Percentiles rank a stretch among this genome's conserved stretches.
Evolutionary conservation across 768 basidiomycete species (phyloP).

Genomic region (Neoboletus brunneissimus): DNA sequence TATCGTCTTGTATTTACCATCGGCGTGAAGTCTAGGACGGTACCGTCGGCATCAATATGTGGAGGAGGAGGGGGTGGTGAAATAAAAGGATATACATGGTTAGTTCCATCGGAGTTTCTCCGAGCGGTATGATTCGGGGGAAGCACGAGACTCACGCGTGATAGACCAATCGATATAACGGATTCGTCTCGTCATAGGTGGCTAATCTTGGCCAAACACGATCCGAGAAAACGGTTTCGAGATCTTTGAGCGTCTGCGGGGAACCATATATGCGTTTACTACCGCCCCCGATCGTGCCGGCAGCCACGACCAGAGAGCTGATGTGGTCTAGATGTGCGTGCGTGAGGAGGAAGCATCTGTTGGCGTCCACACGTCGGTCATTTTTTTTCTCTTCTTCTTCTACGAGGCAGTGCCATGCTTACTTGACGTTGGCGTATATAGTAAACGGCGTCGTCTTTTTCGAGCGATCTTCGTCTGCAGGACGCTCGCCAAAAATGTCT

Average conservation of each 20-base stretch:
- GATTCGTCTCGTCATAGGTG: constrained; percentile 64
- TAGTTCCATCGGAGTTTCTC: constrained; percentile 9
- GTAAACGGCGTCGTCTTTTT: constrained; percentile 21
- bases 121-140: not conserved
- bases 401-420: not conserved
- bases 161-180: constrained; percentile 59
- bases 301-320: constrained; percentile 75
- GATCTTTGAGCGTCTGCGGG: constrained; percentile 58
- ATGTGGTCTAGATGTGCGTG: constrained; percentile 94
- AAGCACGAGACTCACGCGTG: constrained; percentile 48
- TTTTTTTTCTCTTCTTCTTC: too few relatives aligned
- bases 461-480: constrained; percentile 9
- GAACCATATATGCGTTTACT: constrained; percentile 64
- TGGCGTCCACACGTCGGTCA: too few relatives aligned
- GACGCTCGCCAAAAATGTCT: constrained; percentile 43
- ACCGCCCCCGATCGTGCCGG: constrained; percentile 66
- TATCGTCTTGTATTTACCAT: constrained; percentile 52
- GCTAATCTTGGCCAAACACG: constrained; percentile 86
- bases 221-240: constrained; percentile 73
- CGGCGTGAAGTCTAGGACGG: constrained; percentile 43
- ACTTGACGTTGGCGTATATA: constrained; percentile 36
- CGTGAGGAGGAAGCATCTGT: constrained; percentile 81
- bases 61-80: too few relatives aligned
- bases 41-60: too few relatives aligned
- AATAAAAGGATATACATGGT: not conserved